Conservation (phyloP, 768 basidiomycete genomes). For the Pulveroboletus sp. region DNA sequence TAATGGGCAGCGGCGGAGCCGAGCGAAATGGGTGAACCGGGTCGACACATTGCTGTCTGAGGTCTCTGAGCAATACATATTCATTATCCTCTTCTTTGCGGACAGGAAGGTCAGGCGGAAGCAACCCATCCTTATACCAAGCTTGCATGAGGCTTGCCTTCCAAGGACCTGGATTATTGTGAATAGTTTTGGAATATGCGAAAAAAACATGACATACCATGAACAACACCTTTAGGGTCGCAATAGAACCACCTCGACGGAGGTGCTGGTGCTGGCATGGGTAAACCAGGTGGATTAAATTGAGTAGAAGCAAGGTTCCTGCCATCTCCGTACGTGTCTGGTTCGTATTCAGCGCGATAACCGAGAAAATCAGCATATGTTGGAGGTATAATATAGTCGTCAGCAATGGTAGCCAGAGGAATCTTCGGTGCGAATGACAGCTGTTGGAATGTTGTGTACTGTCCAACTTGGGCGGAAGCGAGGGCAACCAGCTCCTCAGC, state of each 20-base stretch:
- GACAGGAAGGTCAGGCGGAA: slow-evolving; percentile 81
- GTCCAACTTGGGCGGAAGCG: slow-evolving; percentile 69
- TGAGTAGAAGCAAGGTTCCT: slow-evolving; percentile 58
- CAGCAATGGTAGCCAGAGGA: slow-evolving; percentile 84
- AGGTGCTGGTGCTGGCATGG: slow-evolving; percentile 61
- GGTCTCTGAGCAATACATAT: slow-evolving; percentile 68
- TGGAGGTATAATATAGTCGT: slow-evolving; percentile 90
- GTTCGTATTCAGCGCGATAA: slow-evolving; percentile 64
- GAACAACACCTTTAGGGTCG: slow-evolving; percentile 77
- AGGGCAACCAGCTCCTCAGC: slow-evolving; percentile 68
- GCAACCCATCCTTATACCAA: slow-evolving; percentile 82
- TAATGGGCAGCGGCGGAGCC: slow-evolving; percentile 41
- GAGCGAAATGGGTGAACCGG: slow-evolving; percentile 74
- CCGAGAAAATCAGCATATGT: slow-evolving; percentile 79
- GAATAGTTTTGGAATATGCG: slow-evolving; percentile 4
- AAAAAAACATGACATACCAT: slow-evolving; percentile 50
- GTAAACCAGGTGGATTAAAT: slow-evolving; percentile 78
- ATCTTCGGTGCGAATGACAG: slow-evolving; percentile 82
- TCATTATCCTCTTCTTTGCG: slow-evolving; percentile 71
- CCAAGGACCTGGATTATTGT: slow-evolving; percentile 65
- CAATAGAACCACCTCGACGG: slow-evolving; percentile 82
- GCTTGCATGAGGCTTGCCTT: slow-evolving; percentile 84
- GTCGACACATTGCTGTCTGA: slow-evolving; percentile 75
- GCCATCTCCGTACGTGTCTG: slow-evolving; percentile 43
- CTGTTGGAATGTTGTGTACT: slow-evolving; percentile 93